Base-by-base conservation (phyloP, 2,329 filamentous ascomycete genomes). In the Alternaria infectoria region DNA sequence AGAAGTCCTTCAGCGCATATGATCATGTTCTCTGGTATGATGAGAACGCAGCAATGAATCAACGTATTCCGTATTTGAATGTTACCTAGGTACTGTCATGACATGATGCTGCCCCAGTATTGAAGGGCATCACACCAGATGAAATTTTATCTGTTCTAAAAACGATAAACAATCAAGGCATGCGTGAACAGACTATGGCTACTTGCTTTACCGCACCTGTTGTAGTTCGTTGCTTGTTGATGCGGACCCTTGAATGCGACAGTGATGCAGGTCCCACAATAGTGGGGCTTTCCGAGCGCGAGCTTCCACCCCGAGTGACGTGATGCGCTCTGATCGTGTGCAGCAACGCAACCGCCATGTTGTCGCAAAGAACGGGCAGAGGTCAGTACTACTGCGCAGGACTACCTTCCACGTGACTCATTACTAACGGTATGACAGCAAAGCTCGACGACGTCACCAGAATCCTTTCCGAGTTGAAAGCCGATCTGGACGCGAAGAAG, bases 381-480 rank as follows among this genome's bases (percentile, higher is more conserved):
- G 70, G 74, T 32, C 12, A 32, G 28, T 32, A 32, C 28, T 13
- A 30, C 28, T 30, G 28, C 28, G 28, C 28, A 30, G 6, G 28
- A 30, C 11, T 30, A 30, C 6, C 12, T 30, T 13, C 12, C 12
- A 30, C 28, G 9, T 11, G n/a, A 25, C 3, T 5, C 15, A 11
- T 19, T 36, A 52, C 73, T 75, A 57, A 76, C 43, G 8, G 12
- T 17, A 2, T 6, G 8, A 15, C 57, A 80, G 79, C 93, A 87
- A 93, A 94, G 81, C 84, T 91, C 60, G 83, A 87, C 62, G 87
- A 91, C 58, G 91, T 95, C 44, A 88, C 85, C 15, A 83, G 84
- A 57, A 81, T 96, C 15, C 81, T 96, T 68, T 81, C 85, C 44
- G 85, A 85, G 46, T 84, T 96, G 44, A 82, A 84, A 7, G 77